Evolutionary conservation across 78 protist genomes (phyloP), one percentile per base, ranked within the genome.

Genomic region (Cavenderia fasciculata): DNA sequence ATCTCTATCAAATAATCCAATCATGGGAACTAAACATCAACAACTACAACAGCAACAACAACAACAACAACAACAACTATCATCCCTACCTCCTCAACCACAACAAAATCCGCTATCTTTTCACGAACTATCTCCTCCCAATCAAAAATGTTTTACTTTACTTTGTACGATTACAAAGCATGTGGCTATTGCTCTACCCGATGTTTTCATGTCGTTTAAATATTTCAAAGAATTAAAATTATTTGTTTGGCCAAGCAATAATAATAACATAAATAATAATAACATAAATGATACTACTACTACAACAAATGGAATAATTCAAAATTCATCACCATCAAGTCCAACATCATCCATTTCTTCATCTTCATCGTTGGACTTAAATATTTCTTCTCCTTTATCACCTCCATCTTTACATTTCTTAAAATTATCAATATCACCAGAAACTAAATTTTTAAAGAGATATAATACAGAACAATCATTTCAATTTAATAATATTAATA

Each of bases 201-300:
- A 82, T 46, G 65, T 61, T 41, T 82, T 82, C 36, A 65, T 82
- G 90, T 56, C 90, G 29, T 82, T 82, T 44, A 82, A 82, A 69
- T 19, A 66, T 46, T 68, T 33, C 43, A 82, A 59, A 56, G 90
- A 82, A n/a, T 44, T 82, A n/a, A 59, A 68, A 21, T 10, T 5
- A 12, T 56, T 65, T 18, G 56, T 82, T 23, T 82, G 78, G 77
- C 76, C 90, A 40, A 18, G 49, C 5, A 65, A 27, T 33, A 25
- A 49, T 23, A 34, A 18, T 33, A 31, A 43, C 27, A 40, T 29
- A 49, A 49, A 19, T 4, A 12, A 70, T 44, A n/a, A 11, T 44
- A 68, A 25, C 23, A 68, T 0, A 18, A 27, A 34, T 44, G 29
- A 18, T 66, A 43, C 43, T 38, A 25, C 21, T 44, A 66, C 21